phyloP scores from a whole-genome alignment of 73 alveolate genomes.

The Symbiodinium natans region DNA sequence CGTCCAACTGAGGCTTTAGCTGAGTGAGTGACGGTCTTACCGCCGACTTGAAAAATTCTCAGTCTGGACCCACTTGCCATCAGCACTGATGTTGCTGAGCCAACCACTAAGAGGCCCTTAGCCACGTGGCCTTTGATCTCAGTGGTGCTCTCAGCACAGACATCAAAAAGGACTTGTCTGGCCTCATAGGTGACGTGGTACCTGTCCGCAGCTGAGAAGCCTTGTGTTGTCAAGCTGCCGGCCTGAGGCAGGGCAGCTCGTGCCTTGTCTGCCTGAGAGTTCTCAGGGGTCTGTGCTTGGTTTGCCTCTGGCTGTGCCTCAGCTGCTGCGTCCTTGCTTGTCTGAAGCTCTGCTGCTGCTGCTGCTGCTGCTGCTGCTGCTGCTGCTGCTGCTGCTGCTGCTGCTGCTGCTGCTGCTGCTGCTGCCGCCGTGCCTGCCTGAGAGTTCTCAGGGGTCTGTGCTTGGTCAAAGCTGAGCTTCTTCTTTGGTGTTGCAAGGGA shows the following conservation, averaged over 20 bases:
- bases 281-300: neutral
- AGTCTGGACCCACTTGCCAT: neutral
- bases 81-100: neutral
- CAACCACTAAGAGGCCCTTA: neutral
- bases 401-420: neutral
- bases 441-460: neutral
- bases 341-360: neutral
- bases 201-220: neutral
- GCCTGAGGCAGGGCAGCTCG: slow-evolving; percentile 12
- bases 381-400: neutral
- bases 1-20: neutral
- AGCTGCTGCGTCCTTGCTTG: too few species aligned
- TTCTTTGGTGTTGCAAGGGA: neutral
- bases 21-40: neutral
- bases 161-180: neutral
- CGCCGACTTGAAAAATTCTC: neutral
- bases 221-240: neutral
- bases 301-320: neutral
- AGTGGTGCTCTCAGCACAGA: neutral
- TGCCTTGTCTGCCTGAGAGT: too few species aligned
- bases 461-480: neutral
- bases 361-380: neutral
- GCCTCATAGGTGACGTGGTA: neutral
- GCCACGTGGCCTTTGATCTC: neutral
- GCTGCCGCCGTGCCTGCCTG: neutral